These are phyloP conservation scores for Plasmodium chabaudi DNA, from an alignment of 169 alveolate genomes.

Conservation along the genomic window DNA sequence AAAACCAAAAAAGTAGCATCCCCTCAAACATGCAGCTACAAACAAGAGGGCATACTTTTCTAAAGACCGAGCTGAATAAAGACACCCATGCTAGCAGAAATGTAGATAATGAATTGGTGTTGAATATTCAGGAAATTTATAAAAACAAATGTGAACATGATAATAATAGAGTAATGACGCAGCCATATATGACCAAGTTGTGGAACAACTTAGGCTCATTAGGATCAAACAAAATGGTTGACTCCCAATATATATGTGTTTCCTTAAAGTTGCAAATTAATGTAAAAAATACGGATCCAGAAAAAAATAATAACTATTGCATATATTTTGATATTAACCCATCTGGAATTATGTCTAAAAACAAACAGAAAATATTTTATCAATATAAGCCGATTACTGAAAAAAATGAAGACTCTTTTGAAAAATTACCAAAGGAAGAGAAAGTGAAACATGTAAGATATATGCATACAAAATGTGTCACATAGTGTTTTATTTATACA, in stretches of 20 bases:
- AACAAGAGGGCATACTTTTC: conserved; percentile 6
- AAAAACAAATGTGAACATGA: conserved; percentile 9
- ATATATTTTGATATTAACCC: conserved; percentile 50
- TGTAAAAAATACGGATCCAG: conserved; percentile 23
- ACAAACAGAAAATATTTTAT: conserved; percentile 20
- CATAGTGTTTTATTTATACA: not conserved
- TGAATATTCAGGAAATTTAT: conserved; percentile 22
- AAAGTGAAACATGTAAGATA: conserved; percentile 52
- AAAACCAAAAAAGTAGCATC: not conserved
- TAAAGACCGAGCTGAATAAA: conserved; percentile 4
- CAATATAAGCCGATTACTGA: conserved; percentile 26
- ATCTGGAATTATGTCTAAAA: conserved; percentile 57
- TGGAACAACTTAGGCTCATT: conserved; percentile 2
- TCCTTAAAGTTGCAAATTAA: conserved; percentile 35
- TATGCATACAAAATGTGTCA: not conserved
- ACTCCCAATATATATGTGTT: conserved; percentile 22
- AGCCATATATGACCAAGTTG: not conserved
- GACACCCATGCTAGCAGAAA: conserved; percentile 1
- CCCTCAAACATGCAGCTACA: conserved; percentile 32
- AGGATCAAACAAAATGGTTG: conserved; percentile 14
- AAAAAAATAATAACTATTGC: not conserved
- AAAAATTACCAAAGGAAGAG: conserved; percentile 19
- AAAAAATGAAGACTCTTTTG: conserved; percentile 12
- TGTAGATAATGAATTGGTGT: conserved; percentile 14
- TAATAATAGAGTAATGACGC: not conserved